Evolutionary conservation across 345 rosid genomes (phyloP).

Genomic region (Erucastrum elatum): DNA sequence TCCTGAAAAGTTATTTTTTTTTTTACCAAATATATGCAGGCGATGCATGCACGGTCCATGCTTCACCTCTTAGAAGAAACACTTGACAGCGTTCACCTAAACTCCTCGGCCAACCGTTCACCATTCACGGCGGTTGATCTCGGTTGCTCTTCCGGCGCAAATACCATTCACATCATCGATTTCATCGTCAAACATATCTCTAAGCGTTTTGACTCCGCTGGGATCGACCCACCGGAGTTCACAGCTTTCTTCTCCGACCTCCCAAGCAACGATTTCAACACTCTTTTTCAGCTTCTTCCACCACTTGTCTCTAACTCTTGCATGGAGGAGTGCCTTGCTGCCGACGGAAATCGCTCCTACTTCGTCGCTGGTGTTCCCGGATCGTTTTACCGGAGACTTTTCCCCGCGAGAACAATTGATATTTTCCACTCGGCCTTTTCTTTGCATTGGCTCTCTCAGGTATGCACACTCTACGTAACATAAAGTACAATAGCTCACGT

Average conservation of each 20-base stretch:
- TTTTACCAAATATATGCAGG: slow-evolving; percentile 47
- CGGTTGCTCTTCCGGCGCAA: slow-evolving; percentile 86
- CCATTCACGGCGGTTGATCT: slow-evolving; percentile 84
- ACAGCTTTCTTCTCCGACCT: slow-evolving; percentile 88
- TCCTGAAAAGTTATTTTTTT: neutral
- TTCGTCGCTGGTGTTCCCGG: slow-evolving; percentile 91
- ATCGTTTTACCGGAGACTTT: slow-evolving; percentile 80
- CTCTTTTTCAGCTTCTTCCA: slow-evolving; percentile 87
- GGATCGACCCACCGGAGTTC: slow-evolving; percentile 70
- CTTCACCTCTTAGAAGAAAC: slow-evolving; percentile 83
- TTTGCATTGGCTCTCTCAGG: slow-evolving; percentile 99
- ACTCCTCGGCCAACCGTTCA: slow-evolving; percentile 42
- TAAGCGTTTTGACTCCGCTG: slow-evolving; percentile 60
- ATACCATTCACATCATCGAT: slow-evolving; percentile 65
- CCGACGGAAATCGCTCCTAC: slow-evolving; percentile 70
- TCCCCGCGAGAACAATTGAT: slow-evolving; percentile 74
- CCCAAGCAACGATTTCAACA: slow-evolving; percentile 93
- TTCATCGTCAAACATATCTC: slow-evolving; percentile 80
- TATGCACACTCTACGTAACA: slow-evolving; percentile 11
- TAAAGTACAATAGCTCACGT: neutral
- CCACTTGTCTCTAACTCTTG: slow-evolving; percentile 59
- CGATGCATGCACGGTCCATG: slow-evolving; percentile 84
- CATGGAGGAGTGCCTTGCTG: slow-evolving; percentile 85
- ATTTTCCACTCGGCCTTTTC: slow-evolving; percentile 92
- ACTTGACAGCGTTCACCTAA: slow-evolving; percentile 67